Base-by-base conservation (phyloP, 257 asterid genomes). In the Ehretia macrophylla region DNA sequence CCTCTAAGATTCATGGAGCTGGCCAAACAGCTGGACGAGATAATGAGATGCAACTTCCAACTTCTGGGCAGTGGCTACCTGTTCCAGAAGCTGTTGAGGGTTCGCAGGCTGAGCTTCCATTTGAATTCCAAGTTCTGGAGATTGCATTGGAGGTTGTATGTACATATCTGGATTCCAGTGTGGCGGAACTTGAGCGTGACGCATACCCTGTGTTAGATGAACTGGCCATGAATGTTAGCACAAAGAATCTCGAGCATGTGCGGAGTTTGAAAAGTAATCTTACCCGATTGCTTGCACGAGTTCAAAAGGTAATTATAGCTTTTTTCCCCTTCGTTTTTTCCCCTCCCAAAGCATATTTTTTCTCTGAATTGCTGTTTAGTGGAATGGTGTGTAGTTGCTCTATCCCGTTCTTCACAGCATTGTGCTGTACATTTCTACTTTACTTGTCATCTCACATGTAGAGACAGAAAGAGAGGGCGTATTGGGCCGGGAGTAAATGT, bases 201-300 rank as follows among this genome's bases (percentile, higher is more conserved):
- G 99, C 99, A 65, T 93, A 93, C 78, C 99, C 99, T 38, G 85
- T 90, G 66, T 61, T 93, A 49, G 99, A 93, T 83, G 96, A 89
- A 72, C 79, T 93, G 68, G 99, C 99, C 51, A 80, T 70, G 71
- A 90, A 80, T 58, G 96, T 93, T 52, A 93, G 99, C 83, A 89
- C 96, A 27, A 85, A 82, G 85, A 93, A 81, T 79, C 94, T 93
- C 53, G 99, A 93, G 76, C 95, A 70, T 42, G 97, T 93, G 59
- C 80, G 99, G 51, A 81, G 95, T 71, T 77, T 93, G 72, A 93
- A 93, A 72, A 93, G 95, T 80, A 89, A 89, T 77, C 95, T 93
- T 51, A 93, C 99, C 51, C 85, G 92, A 54, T 74, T 89, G 75
- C 96, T 93, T 67, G 97, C 99, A 22, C 75, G 91, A 23, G 99